Percentiles rank a stretch among this genome's conserved stretches.
Evolutionary conservation across 345 rosid species (phyloP).

Genomic region (Citrus hindsii): DNA sequence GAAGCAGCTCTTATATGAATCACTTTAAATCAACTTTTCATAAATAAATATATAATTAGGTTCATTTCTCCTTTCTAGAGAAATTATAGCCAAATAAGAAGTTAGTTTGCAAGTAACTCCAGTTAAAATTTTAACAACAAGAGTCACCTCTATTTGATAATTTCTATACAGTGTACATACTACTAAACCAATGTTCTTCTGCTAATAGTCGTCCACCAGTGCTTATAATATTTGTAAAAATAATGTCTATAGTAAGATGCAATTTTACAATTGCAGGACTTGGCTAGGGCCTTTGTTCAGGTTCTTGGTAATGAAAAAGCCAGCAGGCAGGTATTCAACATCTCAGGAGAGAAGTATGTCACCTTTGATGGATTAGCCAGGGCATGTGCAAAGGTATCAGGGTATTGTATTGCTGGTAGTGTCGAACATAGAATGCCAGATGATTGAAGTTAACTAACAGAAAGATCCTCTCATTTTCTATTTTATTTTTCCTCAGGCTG

Average conservation of each 20-base stretch:
- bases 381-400: slow-evolving; percentile 92
- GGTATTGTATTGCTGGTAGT: neutral
- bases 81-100: neutral
- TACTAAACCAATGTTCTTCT: neutral
- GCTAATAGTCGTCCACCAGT: neutral
- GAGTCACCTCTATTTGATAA: neutral
- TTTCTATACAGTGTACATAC: neutral
- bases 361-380: slow-evolving; percentile 89
- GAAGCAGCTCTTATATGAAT: slow-evolving; percentile 1
- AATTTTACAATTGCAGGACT: slow-evolving; percentile 49
- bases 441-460: neutral
- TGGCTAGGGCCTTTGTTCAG: slow-evolving; percentile 70
- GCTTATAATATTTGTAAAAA: neutral
- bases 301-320: slow-evolving; percentile 92
- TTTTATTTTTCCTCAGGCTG: slow-evolving; percentile 53
- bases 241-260: slow-evolving; percentile 8
- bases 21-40: neutral
- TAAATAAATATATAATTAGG: neutral
- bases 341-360: slow-evolving; percentile 88
- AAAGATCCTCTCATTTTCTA: neutral
- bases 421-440: neutral
- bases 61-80: neutral
- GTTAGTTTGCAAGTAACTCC: neutral
- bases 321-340: slow-evolving; percentile 81
- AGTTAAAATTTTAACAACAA: neutral